A percentile compares a stretch with the other conserved stretches of the same genome.
Conservation (phyloP, 2,329 filamentous ascomycete genomes). For the Monosporascus sp. region DNA sequence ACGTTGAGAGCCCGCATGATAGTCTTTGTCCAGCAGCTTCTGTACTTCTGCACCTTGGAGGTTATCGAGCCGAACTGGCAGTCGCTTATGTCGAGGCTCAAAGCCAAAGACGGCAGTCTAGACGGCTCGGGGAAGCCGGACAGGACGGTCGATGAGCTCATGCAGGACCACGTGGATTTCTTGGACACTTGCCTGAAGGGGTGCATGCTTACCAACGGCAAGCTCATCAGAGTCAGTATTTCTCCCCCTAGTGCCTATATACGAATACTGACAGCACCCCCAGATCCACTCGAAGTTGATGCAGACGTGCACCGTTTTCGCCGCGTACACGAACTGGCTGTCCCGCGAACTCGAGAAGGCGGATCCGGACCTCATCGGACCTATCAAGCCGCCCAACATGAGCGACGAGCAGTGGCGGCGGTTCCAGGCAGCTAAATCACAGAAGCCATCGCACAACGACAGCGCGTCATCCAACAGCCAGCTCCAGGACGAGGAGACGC, state of each 20-base stretch:
- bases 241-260: constrained; percentile 2
- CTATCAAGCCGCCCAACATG: constrained; percentile 53
- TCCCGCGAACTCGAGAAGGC: constrained; percentile 78
- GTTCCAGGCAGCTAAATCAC: constrained; percentile 45
- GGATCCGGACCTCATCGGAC: constrained; percentile 68
- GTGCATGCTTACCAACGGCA: constrained; percentile 97
- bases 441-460: constrained; percentile 27
- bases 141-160: constrained; percentile 89
- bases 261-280: constrained; percentile 13
- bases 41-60: constrained; percentile 95
- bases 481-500: constrained; percentile 33
- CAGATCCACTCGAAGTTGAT: constrained; percentile 97
- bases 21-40: constrained; percentile 90
- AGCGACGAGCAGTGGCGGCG: constrained; percentile 55
- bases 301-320: constrained; percentile 92
- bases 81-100: constrained; percentile 81
- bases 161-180: constrained; percentile 99
- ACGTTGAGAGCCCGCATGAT: constrained; percentile 90
- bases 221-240: constrained; percentile 71
- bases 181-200: constrained; percentile 96
- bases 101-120: constrained; percentile 48
- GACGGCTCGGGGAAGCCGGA: constrained; percentile 34
- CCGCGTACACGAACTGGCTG: constrained; percentile 80
- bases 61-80: constrained; percentile 98
- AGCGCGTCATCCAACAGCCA: constrained; percentile 32